A percentile compares a stretch with the other conserved stretches of the same genome.
Conservation (phyloP, 1,284 basidiomycete genomes). For the Ustilago nuda region DNA sequence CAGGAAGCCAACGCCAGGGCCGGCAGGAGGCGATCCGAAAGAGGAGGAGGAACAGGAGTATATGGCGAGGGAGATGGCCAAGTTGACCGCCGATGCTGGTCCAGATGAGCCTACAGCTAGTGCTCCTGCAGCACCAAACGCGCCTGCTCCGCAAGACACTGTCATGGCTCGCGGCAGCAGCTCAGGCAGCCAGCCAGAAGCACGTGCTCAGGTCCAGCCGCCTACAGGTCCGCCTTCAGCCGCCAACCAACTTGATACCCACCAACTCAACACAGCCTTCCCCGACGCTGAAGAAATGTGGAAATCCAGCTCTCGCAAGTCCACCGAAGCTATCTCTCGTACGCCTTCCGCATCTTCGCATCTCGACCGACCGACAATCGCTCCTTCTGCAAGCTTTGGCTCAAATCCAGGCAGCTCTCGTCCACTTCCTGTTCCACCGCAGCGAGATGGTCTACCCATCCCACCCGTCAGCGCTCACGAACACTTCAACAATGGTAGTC, state of each 20-base stretch:
- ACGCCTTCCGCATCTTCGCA: conserved; percentile 29
- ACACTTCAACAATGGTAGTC: conserved; percentile 49
- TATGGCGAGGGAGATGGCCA: conserved; percentile 60
- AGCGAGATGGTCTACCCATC: conserved; percentile 35
- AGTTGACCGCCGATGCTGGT: conserved; percentile 35
- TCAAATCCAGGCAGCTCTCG: conserved; percentile 32
- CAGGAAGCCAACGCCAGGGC: conserved; percentile 50
- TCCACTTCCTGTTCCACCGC: conserved; percentile 51
- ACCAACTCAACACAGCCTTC: conserved; percentile 18
- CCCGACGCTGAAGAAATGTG: conserved; percentile 39
- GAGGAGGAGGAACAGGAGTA: conserved; percentile 56
- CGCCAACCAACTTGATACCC: neutral
- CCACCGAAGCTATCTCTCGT: conserved; percentile 16
- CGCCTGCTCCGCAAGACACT: neutral
- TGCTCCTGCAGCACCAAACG: neutral
- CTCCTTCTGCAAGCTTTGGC: conserved; percentile 28
- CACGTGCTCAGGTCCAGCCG: neutral
- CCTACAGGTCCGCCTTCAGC: neutral
- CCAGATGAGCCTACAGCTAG: conserved; percentile 6
- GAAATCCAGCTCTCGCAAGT: conserved; percentile 15
- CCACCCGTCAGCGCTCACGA: conserved; percentile 41
- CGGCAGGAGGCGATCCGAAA: conserved; percentile 52
- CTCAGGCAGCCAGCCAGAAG: conserved; percentile 12
- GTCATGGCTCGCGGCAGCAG: conserved; percentile 16
- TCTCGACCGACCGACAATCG: conserved; percentile 14